phyloP scores from a whole-genome alignment of 2,329 filamentous ascomycete species.

The Balansia obtecta region DNA sequence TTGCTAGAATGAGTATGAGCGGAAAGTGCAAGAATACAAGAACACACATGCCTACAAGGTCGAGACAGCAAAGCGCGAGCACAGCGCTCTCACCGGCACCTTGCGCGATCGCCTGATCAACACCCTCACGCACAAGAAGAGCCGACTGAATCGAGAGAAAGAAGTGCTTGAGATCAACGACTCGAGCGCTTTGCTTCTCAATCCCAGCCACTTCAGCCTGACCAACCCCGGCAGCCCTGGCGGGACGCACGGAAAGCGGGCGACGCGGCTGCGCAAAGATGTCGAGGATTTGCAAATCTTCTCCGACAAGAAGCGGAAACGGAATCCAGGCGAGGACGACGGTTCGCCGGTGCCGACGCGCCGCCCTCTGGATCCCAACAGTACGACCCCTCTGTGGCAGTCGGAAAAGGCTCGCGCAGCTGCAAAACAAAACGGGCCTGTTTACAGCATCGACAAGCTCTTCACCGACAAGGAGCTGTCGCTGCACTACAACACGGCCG shows the following conservation, averaged over 20 bases:
- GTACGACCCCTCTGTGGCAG: constrained; percentile 50
- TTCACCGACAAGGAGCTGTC: constrained; percentile 59
- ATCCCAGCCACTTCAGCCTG: constrained; percentile 56
- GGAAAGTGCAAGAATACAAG: constrained; percentile 45
- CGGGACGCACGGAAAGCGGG: constrained; percentile 49
- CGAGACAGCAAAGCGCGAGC: constrained; percentile 50
- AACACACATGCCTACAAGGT: constrained; percentile 49
- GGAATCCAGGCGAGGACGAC: constrained; percentile 47
- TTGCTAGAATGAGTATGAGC: constrained; percentile 47
- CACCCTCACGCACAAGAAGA: constrained; percentile 51
- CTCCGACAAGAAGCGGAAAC: constrained; percentile 51
- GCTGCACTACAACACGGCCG: constrained; percentile 51
- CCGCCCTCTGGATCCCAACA: constrained; percentile 41
- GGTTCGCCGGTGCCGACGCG: constrained; percentile 49
- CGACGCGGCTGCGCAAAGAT: constrained; percentile 48
- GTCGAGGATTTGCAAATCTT: constrained; percentile 45
- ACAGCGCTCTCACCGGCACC: constrained; percentile 44
- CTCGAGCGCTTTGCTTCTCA: constrained; percentile 50
- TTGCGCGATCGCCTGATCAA: constrained; percentile 57
- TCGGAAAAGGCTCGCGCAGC: constrained; percentile 42
- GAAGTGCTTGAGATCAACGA: constrained; percentile 57
- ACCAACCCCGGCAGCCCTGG: constrained; percentile 52
- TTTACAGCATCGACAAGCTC: constrained; percentile 57
- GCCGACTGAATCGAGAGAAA: constrained; percentile 51
- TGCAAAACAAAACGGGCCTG: constrained; percentile 43